Evolutionary conservation across 1,284 basidiomycete species (phyloP).

Genomic region (Cryptococcus sp.): DNA sequence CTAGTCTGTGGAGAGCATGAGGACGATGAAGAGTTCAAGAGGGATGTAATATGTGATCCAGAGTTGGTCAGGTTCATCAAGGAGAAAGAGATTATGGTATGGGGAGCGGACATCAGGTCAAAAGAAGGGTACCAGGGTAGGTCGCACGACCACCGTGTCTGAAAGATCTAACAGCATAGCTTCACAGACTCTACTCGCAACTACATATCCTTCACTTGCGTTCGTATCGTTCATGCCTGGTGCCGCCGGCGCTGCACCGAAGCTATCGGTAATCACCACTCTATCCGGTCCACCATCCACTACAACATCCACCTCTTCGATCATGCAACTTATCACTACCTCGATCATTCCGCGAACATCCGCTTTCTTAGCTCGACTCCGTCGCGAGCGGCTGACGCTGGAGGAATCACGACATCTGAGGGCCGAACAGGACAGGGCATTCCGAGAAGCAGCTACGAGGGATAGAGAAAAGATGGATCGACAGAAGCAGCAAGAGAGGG

Average conservation of each 20-base stretch:
- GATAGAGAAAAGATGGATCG: constrained; percentile 57
- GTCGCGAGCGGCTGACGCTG: constrained; percentile 51
- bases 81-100: constrained; percentile 54
- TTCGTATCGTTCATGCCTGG: constrained; percentile 79
- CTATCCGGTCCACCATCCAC: constrained; percentile 66
- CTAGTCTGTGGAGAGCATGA: constrained; percentile 90
- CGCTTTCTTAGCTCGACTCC: constrained; percentile 66
- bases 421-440: constrained; percentile 77
- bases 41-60: constrained; percentile 70
- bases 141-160: constrained; percentile 12
- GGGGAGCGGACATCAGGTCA: constrained; percentile 41
- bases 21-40: constrained; percentile 81
- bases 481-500: constrained; percentile 22
- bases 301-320: constrained; percentile 60
- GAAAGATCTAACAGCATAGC: constrained; percentile 51
- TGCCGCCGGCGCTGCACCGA: constrained; percentile 48
- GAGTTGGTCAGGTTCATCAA: constrained; percentile 63
- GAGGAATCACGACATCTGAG: constrained; percentile 66
- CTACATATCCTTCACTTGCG: constrained; percentile 86
- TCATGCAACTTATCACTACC: constrained; percentile 62
- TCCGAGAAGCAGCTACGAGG: constrained; percentile 60
- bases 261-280: constrained; percentile 74
- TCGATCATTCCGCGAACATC: constrained; percentile 72
- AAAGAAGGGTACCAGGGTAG: constrained; percentile 72
- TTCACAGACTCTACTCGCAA: constrained; percentile 76